Evolutionary conservation across 2,329 filamentous ascomycete genomes (phyloP).

Genomic region (Fusarium sp.): DNA sequence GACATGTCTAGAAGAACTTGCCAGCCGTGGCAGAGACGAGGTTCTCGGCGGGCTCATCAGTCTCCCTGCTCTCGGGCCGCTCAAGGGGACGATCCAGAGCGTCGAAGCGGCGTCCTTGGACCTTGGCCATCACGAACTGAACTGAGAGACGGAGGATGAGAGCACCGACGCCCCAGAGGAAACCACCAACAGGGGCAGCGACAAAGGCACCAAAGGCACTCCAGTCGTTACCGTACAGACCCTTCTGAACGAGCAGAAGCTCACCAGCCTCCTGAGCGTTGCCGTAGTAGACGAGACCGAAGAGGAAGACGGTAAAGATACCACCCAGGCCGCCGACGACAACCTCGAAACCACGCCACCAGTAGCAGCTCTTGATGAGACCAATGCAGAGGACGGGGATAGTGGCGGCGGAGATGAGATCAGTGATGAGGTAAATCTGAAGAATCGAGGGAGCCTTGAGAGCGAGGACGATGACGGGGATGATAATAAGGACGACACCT

Average conservation of each 20-base stretch:
- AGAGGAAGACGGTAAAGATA: conserved; percentile 83
- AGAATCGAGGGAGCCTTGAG: conserved; percentile 80
- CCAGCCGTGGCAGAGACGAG: conserved; percentile 55
- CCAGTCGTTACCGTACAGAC: conserved; percentile 83
- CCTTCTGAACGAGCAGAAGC: conserved; percentile 78
- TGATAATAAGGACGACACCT: conserved; percentile 77
- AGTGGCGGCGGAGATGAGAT: conserved; percentile 80
- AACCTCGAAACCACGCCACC: conserved; percentile 85
- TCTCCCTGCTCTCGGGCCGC: conserved; percentile 45
- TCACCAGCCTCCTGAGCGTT: conserved; percentile 71
- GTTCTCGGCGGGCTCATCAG: conserved; percentile 44
- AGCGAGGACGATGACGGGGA: conserved; percentile 80
- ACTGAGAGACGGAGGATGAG: conserved; percentile 69
- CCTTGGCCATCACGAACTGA: conserved; percentile 69
- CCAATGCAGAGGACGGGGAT: conserved; percentile 83
- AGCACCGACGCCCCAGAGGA: conserved; percentile 77
- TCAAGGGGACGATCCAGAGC: conserved; percentile 69
- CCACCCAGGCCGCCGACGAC: conserved; percentile 82
- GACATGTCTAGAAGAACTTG: conserved; percentile 64
- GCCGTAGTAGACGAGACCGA: conserved; percentile 83
- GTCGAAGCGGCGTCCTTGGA: conserved; percentile 72
- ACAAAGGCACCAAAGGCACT: conserved; percentile 86
- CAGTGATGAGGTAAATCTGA: conserved; percentile 86
- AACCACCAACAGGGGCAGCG: conserved; percentile 79
- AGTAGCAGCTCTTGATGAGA: conserved; percentile 76